phyloP scores from a whole-genome alignment of 257 asterid species.

The Solanum tarijense region DNA sequence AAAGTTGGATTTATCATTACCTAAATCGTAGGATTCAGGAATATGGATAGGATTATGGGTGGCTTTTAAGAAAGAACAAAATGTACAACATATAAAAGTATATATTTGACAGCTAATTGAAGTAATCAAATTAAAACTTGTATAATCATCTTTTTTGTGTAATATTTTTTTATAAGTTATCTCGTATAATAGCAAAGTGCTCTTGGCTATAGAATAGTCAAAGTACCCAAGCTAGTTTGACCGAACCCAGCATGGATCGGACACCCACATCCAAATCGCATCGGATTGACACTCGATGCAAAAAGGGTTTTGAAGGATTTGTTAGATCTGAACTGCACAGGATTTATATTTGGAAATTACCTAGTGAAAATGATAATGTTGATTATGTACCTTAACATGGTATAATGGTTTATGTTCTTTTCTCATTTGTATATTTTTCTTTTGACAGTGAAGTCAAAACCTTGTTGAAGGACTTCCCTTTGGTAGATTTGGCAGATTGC shows the following conservation, averaged over 20 bases:
- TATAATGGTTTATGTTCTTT: neutral
- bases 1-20: neutral
- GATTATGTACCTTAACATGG: neutral
- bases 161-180: neutral
- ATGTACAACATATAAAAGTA: neutral
- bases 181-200: neutral
- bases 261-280: neutral
- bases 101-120: neutral
- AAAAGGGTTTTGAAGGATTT: neutral
- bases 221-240: neutral
- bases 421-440: neutral
- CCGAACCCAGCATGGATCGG: neutral
- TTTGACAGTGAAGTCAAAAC: neutral
- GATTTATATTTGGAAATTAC: neutral
- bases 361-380: neutral
- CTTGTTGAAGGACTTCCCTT: neutral
- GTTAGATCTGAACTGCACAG: neutral
- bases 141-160: neutral
- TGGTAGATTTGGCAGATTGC: neutral
- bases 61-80: neutral
- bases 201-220: neutral
- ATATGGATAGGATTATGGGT: neutral
- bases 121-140: neutral
- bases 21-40: neutral
- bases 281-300: neutral